Base-by-base conservation (phyloP, 2,329 filamentous ascomycete species). In the Venturia nashicola region DNA sequence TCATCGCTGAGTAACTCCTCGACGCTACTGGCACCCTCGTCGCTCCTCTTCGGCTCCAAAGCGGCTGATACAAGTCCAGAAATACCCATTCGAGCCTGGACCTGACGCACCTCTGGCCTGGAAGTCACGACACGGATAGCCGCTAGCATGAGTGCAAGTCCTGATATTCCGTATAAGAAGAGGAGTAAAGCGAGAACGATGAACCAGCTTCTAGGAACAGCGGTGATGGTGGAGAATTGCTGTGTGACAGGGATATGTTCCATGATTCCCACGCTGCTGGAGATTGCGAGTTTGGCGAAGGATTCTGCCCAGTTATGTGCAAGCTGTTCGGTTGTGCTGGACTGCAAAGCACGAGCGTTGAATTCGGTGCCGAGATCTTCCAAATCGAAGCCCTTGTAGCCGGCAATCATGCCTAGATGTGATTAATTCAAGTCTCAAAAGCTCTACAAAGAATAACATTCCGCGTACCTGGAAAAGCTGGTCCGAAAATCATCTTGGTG, bases 261-360 rank as follows among this genome's bases (percentile, higher is more conserved):
- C 59, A 60, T 60, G 36, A 60, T 40, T 3, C 59, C 65, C 74
- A 63, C 14, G 76, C 64, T 5, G 66, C 5, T 5, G 69, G 66
- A 64, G 78, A 77, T 0, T 77, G 74, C 0, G 77, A 77, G 0
- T 67, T 65, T 2, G 63, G 61, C 0, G 80, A 77, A 0, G 83
- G 66, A 7, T 64, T 68, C 3, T 6, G 59, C 59, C 59, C 59
- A 60, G n/a, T 60, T 27, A 39, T 60, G 59, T 42, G 36, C 59
- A 4, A 60, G 59, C 5, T 51, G 20, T 7, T 39, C 55, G 59
- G 59, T 42, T 7, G 36, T 27, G 6, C 16, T 14, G 20, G 39
- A 43, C 43, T 42, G 42, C 0, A 43, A 14, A 12, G 59, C 39
- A 5, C 20, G 23, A 23, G 59, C 36, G 42, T 42, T 60, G 59